phyloP scores from a whole-genome alignment of 345 rosid species.

The Gossypium arboreum region DNA sequence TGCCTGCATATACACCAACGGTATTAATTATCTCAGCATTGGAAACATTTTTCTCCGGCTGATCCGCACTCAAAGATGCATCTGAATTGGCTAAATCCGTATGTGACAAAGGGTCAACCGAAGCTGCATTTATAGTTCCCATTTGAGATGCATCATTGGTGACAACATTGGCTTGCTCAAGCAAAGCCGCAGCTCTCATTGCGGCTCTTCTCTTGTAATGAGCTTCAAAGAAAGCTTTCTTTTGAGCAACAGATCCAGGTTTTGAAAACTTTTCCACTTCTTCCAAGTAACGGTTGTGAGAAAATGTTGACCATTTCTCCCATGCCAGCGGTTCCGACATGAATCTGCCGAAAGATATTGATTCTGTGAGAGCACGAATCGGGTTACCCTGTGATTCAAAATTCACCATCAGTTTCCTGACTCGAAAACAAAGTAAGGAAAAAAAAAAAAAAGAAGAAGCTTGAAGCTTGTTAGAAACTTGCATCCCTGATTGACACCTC shows the following conservation, averaged over 20 bases:
- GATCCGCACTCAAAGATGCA: slow-evolving; percentile 4
- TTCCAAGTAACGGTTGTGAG: slow-evolving; percentile 84
- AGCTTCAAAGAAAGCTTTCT: slow-evolving; percentile 87
- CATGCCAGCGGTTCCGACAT: slow-evolving; percentile 76
- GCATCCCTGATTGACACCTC: not conserved
- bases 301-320: slow-evolving; percentile 92
- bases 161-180: slow-evolving; percentile 27
- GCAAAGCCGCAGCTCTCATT: slow-evolving; percentile 41
- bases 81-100: slow-evolving; percentile 14
- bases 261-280: slow-evolving; percentile 77
- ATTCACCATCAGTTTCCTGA: not conserved
- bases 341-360: slow-evolving; percentile 80
- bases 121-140: slow-evolving; percentile 3
- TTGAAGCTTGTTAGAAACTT: not conserved
- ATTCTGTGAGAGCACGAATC: slow-evolving; percentile 56
- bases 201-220: slow-evolving; percentile 76
- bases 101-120: slow-evolving; percentile 4
- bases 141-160: slow-evolving; percentile 15
- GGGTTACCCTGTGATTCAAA: slow-evolving; percentile 54
- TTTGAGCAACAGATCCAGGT: slow-evolving; percentile 91
- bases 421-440: not conserved
- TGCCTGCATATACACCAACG: slow-evolving; percentile 13
- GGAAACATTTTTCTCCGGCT: slow-evolving; percentile 19
- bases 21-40: slow-evolving; percentile 21
- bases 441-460: too few species aligned